A percentile compares a stretch with the other conserved stretches of the same genome.
Conservation (phyloP, 2,329 filamentous ascomycete genomes). For the Aspergillus niger region DNA sequence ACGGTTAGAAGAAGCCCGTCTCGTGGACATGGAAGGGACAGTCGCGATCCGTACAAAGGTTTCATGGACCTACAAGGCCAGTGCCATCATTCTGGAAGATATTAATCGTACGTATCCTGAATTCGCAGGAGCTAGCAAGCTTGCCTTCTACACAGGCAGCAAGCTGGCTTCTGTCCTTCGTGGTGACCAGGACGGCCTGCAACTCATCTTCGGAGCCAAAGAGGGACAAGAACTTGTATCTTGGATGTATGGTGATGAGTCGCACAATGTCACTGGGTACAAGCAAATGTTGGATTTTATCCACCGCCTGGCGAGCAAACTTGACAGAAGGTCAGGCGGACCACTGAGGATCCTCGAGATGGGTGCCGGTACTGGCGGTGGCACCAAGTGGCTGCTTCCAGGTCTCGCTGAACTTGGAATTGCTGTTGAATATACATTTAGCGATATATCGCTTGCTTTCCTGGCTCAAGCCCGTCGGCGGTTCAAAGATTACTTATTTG, state of each 20-base stretch:
- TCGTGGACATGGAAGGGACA: slow-evolving; percentile 32
- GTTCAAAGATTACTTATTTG: slow-evolving; percentile 31
- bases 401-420: slow-evolving; percentile 30
- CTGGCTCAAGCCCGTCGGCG: slow-evolving; percentile 36
- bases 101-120: slow-evolving; percentile 31
- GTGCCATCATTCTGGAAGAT: slow-evolving; percentile 29
- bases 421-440: slow-evolving; percentile 43
- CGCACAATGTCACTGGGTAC: slow-evolving; percentile 38
- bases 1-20: slow-evolving; percentile 35
- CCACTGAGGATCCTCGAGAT: slow-evolving; percentile 45
- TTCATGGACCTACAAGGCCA: slow-evolving; percentile 22
- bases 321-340: slow-evolving; percentile 20
- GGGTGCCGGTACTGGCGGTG: slow-evolving; percentile 44
- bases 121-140: slow-evolving; percentile 27
- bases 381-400: slow-evolving; percentile 34
- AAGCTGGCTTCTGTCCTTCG: slow-evolving; percentile 23
- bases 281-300: slow-evolving; percentile 40
- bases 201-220: slow-evolving; percentile 43
- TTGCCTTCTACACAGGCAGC: slow-evolving; percentile 25
- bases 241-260: slow-evolving; percentile 40
- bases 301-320: slow-evolving; percentile 14
- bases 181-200: slow-evolving; percentile 41
- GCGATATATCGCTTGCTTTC: slow-evolving; percentile 41
- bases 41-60: slow-evolving; percentile 33
- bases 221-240: slow-evolving; percentile 41